Evolutionary conservation across 805 yeast genomes (phyloP).

Genomic region (Clavispora carvajalis): DNA sequence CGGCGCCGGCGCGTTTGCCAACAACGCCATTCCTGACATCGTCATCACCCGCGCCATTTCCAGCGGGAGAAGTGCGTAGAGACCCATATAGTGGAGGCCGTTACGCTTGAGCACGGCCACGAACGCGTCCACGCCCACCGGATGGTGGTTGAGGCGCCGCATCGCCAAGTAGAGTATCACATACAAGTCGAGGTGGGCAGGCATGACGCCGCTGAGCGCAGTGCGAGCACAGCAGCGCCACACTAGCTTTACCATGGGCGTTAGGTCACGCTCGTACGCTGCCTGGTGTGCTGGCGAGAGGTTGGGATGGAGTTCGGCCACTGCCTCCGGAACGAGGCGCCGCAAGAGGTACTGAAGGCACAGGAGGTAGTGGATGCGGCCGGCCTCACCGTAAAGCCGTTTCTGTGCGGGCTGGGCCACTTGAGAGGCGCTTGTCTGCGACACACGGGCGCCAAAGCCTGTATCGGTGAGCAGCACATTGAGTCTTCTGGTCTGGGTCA

Average conservation of each 20-base stretch:
- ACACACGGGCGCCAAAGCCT: conserved; percentile 14
- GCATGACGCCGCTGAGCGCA: conserved; percentile 5
- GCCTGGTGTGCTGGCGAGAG: conserved; percentile 7
- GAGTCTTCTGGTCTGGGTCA: conserved; percentile 49
- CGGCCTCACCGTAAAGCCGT: conserved; percentile 45
- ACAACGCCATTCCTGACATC: conserved; percentile 24
- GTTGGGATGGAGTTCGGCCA: conserved; percentile 6
- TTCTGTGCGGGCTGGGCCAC: background rate
- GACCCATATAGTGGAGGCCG: conserved; percentile 45
- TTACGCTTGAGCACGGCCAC: conserved; percentile 37
- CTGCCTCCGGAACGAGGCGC: conserved; percentile 23
- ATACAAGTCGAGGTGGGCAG: conserved; percentile 25
- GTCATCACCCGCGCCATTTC: conserved; percentile 34
- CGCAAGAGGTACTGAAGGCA: conserved; percentile 49
- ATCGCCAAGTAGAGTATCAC: conserved; percentile 48
- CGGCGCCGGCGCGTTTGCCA: conserved; percentile 41
- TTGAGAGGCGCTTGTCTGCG: background rate
- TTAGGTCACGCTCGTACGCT: conserved; percentile 4
- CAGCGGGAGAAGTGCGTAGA: conserved; percentile 36
- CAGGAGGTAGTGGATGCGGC: conserved; percentile 37
- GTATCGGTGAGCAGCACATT: conserved; percentile 38
- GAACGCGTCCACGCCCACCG: conserved; percentile 48
- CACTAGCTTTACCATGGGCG: conserved; percentile 20
- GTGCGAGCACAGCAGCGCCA: conserved; percentile 24
- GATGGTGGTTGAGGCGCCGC: conserved; percentile 39